Evolutionary conservation across 169 alveolate genomes (phyloP), one percentile per base, ranked within the genome.

Genomic region (Perkinsus chesapeaki): DNA sequence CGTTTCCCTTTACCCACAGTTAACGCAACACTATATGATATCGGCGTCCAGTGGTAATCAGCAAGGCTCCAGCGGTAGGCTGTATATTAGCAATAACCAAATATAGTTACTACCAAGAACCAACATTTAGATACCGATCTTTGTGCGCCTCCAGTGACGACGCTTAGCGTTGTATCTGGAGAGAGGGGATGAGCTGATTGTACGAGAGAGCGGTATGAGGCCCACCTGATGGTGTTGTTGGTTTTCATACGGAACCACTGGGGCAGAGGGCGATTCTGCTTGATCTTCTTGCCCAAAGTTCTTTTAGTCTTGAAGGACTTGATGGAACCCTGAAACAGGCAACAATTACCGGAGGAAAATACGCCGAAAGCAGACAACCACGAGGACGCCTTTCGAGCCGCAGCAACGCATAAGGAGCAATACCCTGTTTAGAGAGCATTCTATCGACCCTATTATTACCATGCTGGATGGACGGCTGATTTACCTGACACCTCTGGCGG

Each of bases 91-190:
- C 82, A 27, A 60, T 27, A 20, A 7, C 3, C 37, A 5, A 23
- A 34, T 60, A 60, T 7, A 0, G 31, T 16, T 60, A 60, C 82
- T 60, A 60, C 82, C 82, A 7, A 60, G 23, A 7, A 60, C 82
- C 82, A 60, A 39, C 72, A 91, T 94, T 97, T 97, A 97, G 97
- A 98, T 96, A 96, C 98, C 98, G 93, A 98, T 97, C 97, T 98
- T 98, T 39, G 99, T 98, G 96, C 99, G 98, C 96, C 99, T 97
- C 99, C 99, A 98, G 96, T 98, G 97, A 95, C 99, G 97, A 94
- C 99, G 97, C 97, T 98, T 98, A 72, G 98, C 97, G 96, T 98
- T 98, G 95, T 98, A 98, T 96, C 99, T 98, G 94, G 47, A 94
- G 90, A 39, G 39, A 60, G 38, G 39, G 39, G 34, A 5, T 91